Conservation (phyloP, 768 basidiomycete species). For the Lactarius pseudohatsudake region DNA sequence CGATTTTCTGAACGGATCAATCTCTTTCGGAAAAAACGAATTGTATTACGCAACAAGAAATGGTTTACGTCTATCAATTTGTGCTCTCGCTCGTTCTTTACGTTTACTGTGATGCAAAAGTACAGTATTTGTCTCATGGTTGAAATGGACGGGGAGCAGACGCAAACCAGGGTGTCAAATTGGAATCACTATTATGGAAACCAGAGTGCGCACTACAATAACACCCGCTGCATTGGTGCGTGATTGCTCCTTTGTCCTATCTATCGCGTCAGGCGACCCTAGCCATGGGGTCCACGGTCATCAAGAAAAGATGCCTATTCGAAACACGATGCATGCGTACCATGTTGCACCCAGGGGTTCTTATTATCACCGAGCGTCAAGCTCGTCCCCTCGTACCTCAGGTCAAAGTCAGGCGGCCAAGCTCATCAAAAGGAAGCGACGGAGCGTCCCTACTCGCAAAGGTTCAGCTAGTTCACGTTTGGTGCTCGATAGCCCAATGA, state of each 20-base stretch:
- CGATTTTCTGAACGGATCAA: neutral
- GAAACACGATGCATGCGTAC: conserved; percentile 4
- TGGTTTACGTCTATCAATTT: neutral
- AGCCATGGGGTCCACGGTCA: neutral
- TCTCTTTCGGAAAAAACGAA: neutral
- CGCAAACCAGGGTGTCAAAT: neutral
- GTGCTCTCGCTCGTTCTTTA: neutral
- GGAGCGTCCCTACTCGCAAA: too few species aligned
- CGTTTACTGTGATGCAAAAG: neutral
- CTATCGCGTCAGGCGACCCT: conserved; percentile 5
- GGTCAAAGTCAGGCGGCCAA: neutral
- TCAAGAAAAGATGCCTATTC: neutral
- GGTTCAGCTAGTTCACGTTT: neutral
- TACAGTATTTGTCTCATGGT: neutral
- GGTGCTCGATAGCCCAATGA: too few species aligned
- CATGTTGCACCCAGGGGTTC: neutral
- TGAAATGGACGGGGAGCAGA: neutral
- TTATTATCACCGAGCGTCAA: neutral
- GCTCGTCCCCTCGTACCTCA: neutral
- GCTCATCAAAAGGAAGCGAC: neutral
- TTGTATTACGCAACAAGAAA: neutral
- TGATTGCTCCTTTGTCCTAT: neutral
- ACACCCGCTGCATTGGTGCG: neutral
- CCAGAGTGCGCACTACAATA: neutral
- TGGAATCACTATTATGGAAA: neutral